These are phyloP conservation scores for Aspergillus amoenus DNA, from an alignment of 2,329 filamentous ascomycete species.

Conservation along the genomic window DNA sequence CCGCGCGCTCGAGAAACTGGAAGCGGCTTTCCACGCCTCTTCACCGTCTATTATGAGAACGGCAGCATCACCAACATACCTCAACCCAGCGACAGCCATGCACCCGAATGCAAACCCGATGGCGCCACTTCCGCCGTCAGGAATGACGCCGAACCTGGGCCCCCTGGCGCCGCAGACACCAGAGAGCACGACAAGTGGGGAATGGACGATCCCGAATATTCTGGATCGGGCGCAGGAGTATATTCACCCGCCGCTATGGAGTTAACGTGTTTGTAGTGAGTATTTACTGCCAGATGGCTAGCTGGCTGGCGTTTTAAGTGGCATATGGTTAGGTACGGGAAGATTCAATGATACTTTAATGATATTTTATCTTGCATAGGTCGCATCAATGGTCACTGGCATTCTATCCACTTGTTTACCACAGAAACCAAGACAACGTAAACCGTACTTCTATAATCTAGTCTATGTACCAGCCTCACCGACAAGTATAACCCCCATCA, in stretches of 20 bases:
- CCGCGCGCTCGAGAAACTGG: slow-evolving; percentile 47
- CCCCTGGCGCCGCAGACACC: slow-evolving; percentile 47
- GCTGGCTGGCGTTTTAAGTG: background rate
- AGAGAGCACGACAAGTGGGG: slow-evolving; percentile 47
- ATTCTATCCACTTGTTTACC: too few species aligned
- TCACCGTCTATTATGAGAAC: slow-evolving; percentile 13
- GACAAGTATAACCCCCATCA: slow-evolving; percentile 65
- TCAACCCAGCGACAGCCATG: slow-evolving; percentile 14
- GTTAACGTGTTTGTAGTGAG: slow-evolving; percentile 17
- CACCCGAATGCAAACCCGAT: slow-evolving; percentile 13
- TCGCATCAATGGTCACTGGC: too few species aligned
- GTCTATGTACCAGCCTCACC: background rate
- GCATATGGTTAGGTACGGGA: background rate
- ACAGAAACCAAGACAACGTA: too few species aligned
- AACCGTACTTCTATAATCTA: too few species aligned
- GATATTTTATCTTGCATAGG: too few species aligned
- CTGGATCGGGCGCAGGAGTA: slow-evolving; percentile 49
- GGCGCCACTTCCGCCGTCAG: slow-evolving; percentile 12
- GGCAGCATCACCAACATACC: slow-evolving; percentile 21
- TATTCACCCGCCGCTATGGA: slow-evolving; percentile 49
- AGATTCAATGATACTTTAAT: too few species aligned
- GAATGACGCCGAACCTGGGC: slow-evolving; percentile 34
- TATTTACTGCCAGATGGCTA: background rate
- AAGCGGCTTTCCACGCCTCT: slow-evolving; percentile 37
- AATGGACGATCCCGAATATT: slow-evolving; percentile 48